phyloP scores from a whole-genome alignment of 2,329 filamentous ascomycete species.

The Westerdykella aurantiaca region DNA sequence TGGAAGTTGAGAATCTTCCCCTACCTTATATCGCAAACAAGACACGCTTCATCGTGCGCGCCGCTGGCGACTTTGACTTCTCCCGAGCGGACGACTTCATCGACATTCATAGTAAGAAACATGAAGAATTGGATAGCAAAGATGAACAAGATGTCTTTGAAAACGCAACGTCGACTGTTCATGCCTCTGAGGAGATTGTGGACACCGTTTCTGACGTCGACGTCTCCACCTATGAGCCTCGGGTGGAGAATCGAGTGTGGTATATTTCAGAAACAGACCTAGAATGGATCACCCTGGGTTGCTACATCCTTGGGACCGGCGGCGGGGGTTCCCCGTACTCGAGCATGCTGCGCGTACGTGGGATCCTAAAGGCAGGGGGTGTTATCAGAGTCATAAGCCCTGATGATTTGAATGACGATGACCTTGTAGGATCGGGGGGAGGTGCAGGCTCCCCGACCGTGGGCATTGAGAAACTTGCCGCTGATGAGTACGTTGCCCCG shows the following conservation, averaged over 20 bases:
- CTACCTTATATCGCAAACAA: conserved; percentile 52
- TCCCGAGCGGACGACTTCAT: conserved; percentile 27
- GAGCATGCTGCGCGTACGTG: conserved; percentile 40
- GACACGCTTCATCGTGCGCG: conserved; percentile 48
- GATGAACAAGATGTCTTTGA: conserved; percentile 3
- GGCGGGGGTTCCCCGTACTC: conserved; percentile 46
- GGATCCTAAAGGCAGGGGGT: conserved; percentile 37
- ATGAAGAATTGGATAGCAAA: conserved; percentile 4
- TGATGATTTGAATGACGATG: conserved; percentile 41
- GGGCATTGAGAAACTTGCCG: conserved; percentile 40
- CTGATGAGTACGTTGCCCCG: conserved; percentile 33
- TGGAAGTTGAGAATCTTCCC: conserved; percentile 46
- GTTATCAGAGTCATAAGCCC: conserved; percentile 40
- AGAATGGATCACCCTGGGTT: conserved; percentile 43
- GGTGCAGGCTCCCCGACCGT: conserved; percentile 42
- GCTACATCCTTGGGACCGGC: conserved; percentile 46
- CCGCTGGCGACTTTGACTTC: conserved; percentile 49
- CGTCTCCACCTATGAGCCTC: conserved; percentile 38
- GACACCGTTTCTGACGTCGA: conserved; percentile 17
- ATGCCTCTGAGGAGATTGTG: conserved; percentile 7
- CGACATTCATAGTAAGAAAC: conserved; percentile 8
- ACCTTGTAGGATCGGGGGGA: conserved; percentile 43
- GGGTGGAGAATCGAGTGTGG: conserved; percentile 39
- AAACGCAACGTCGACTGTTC: conserved; percentile 12
- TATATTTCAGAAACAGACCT: conserved; percentile 43